These are phyloP conservation scores for Xylariales sp. DNA, from an alignment of 2,329 filamentous ascomycete species.

Conservation along the genomic window DNA sequence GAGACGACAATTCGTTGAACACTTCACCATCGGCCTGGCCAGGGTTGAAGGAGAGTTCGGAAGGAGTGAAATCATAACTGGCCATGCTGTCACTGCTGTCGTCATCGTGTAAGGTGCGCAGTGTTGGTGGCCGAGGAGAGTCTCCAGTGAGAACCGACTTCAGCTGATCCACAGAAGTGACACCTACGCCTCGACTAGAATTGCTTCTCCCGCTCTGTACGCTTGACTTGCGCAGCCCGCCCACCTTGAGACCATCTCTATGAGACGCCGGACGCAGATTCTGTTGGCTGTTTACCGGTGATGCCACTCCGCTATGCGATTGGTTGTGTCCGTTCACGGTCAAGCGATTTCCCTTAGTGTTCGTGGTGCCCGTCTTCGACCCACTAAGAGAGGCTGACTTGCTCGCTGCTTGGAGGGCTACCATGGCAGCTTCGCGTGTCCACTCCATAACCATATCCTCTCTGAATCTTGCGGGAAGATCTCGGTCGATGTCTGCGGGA, in stretches of 20 bases:
- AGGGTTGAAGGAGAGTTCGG: constrained; percentile 60
- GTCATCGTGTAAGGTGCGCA: constrained; percentile 34
- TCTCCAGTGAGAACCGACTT: constrained; percentile 58
- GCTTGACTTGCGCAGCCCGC: constrained; percentile 50
- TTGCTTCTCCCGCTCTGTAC: constrained; percentile 40
- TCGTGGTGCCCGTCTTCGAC: constrained; percentile 62
- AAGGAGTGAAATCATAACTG: constrained; percentile 65
- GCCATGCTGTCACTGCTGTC: constrained; percentile 64
- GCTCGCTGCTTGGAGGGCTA: constrained; percentile 62
- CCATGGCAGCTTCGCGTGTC: constrained; percentile 71
- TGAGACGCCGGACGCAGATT: constrained; percentile 46
- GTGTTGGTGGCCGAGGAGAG: constrained; percentile 31
- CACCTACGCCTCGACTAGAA: constrained; percentile 39
- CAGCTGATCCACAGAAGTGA: constrained; percentile 60
- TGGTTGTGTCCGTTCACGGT: constrained; percentile 50
- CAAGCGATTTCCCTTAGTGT: constrained; percentile 49
- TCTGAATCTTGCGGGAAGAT: constrained; percentile 62
- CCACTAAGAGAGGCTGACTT: constrained; percentile 73
- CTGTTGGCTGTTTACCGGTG: constrained; percentile 45
- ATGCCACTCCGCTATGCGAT: constrained; percentile 32
- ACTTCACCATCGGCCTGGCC: constrained; percentile 20
- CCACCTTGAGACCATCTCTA: constrained; percentile 26
- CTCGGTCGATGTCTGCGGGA: constrained; percentile 35
- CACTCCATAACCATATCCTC: constrained; percentile 77
- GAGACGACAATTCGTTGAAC: too few species aligned